Percentiles rank a stretch among this genome's conserved stretches.
These are phyloP conservation scores for Candida easanensis DNA, from an alignment of 805 yeast genomes.

Conservation along the genomic window DNA sequence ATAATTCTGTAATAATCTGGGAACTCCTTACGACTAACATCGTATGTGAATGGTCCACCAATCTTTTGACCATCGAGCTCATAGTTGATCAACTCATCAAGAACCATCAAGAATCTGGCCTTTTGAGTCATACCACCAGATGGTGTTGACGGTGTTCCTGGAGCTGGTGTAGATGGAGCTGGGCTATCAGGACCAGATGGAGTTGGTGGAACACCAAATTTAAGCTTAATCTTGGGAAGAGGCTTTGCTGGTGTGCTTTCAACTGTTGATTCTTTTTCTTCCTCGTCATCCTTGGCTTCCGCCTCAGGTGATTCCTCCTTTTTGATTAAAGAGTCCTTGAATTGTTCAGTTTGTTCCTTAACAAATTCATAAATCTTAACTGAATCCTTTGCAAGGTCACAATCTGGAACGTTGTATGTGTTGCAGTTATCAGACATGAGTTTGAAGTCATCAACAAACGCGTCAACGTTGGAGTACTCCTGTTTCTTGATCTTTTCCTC, in stretches of 20 bases:
- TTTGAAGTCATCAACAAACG: slow-evolving; percentile 59
- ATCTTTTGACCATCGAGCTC: slow-evolving; percentile 35
- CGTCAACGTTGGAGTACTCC: slow-evolving; percentile 33
- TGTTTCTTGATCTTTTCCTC: slow-evolving; percentile 39
- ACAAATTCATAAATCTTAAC: slow-evolving; percentile 54
- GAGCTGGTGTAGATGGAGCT: slow-evolving; percentile 2
- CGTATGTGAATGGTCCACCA: slow-evolving; percentile 71
- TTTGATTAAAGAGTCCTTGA: not conserved
- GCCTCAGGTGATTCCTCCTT: not conserved
- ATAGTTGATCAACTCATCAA: slow-evolving; percentile 21
- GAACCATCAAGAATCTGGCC: slow-evolving; percentile 14
- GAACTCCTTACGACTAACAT: slow-evolving; percentile 64
- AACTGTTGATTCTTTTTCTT: not conserved
- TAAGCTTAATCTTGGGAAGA: slow-evolving; percentile 21
- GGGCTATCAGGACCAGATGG: slow-evolving; percentile 2
- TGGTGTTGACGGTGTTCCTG: slow-evolving; percentile 1
- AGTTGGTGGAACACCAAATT: slow-evolving; percentile 3
- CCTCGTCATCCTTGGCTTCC: slow-evolving; percentile 1
- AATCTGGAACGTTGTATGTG: slow-evolving; percentile 64
- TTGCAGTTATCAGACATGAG: slow-evolving; percentile 69
- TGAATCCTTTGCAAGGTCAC: slow-evolving; percentile 68
- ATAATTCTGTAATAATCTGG: slow-evolving; percentile 82
- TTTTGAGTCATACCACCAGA: slow-evolving; percentile 16
- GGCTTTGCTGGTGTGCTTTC: slow-evolving; percentile 10
- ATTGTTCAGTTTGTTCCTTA: slow-evolving; percentile 44